Conservation (phyloP, 2,329 filamentous ascomycete species). For the Colletotrichum scovillei region DNA sequence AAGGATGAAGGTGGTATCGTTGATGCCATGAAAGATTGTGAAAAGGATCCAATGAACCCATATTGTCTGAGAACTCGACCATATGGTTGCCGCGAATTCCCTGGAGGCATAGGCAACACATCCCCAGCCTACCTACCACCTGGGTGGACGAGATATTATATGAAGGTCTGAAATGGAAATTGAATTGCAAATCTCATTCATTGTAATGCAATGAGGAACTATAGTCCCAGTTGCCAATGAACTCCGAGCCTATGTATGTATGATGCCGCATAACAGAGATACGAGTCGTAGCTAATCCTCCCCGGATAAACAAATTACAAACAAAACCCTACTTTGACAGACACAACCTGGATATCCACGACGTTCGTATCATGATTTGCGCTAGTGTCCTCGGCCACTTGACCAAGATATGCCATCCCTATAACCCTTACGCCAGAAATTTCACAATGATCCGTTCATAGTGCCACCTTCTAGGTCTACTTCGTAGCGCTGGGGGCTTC, state of each 20-base stretch:
- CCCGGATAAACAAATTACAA: slow-evolving; percentile 19
- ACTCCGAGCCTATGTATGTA: slow-evolving; percentile 30
- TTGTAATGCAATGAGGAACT: slow-evolving; percentile 15
- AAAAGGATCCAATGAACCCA: too few relatives aligned
- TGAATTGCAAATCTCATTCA: slow-evolving; percentile 12
- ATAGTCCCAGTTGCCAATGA: slow-evolving; percentile 26
- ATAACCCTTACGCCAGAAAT: slow-evolving; percentile 22
- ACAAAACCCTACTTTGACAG: slow-evolving; percentile 20
- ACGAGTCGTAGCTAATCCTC: slow-evolving; percentile 20
- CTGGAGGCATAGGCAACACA: too few relatives aligned
- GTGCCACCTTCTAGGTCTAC: slow-evolving; percentile 14
- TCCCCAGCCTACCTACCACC: too few relatives aligned
- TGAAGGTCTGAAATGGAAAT: neutral
- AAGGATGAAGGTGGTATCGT: too few relatives aligned
- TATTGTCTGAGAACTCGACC: too few relatives aligned
- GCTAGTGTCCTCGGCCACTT: slow-evolving; percentile 29
- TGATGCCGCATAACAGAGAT: slow-evolving; percentile 30
- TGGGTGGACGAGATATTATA: neutral
- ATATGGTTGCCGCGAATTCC: too few relatives aligned
- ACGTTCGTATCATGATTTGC: slow-evolving; percentile 30
- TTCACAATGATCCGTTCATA: slow-evolving; percentile 18
- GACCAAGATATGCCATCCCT: slow-evolving; percentile 33
- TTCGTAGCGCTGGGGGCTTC: neutral
- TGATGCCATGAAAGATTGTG: too few relatives aligned
- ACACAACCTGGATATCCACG: slow-evolving; percentile 34